phyloP scores from a whole-genome alignment of 169 alveolate genomes.

The Plasmodium relictum region DNA sequence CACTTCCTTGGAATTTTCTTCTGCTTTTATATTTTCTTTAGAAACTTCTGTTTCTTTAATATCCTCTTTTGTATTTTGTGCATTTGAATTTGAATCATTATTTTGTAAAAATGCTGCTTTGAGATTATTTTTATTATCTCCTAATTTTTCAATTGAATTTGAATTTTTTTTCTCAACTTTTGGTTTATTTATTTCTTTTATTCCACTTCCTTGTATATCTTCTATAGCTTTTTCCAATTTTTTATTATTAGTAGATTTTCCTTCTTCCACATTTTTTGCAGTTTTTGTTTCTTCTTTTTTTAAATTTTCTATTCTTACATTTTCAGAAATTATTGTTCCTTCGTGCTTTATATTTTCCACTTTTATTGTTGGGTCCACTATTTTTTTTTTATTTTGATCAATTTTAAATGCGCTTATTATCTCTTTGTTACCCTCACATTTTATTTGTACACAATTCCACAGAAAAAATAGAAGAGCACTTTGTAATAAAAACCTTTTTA shows the following conservation, averaged over 20 bases:
- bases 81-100: background rate
- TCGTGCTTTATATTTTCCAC: background rate
- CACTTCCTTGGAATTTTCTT: constrained; percentile 7
- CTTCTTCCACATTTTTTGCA: background rate
- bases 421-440: constrained; percentile 15
- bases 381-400: background rate
- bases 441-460: background rate
- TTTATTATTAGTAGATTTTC: background rate
- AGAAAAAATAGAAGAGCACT: constrained; percentile 20
- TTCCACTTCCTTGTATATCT: background rate
- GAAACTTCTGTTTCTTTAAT: background rate
- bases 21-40: background rate
- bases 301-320: background rate
- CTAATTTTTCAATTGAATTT: background rate
- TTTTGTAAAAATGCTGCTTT: constrained; percentile 8
- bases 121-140: background rate
- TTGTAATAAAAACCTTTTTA: constrained; percentile 41
- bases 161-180: background rate
- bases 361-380: background rate
- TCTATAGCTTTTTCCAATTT: background rate
- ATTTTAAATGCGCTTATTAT: background rate
- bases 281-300: background rate
- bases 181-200: background rate
- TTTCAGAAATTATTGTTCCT: background rate
- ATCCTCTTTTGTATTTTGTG: background rate